These are phyloP conservation scores for Nepenthes alata DNA, from an alignment of 179 eudicot species.

Conservation along the genomic window DNA sequence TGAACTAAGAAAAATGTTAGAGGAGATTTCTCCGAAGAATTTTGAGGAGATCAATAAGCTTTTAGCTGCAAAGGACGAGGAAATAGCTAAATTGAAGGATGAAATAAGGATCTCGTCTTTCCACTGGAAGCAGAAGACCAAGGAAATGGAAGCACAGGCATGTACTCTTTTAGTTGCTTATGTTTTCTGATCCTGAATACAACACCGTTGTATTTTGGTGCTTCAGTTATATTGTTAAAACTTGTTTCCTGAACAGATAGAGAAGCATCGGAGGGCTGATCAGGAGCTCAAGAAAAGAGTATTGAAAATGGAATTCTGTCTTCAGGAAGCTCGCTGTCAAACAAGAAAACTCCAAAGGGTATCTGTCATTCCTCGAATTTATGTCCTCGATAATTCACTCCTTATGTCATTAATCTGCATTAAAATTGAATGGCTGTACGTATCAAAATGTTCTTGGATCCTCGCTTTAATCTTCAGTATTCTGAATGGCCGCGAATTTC, in stretches of 20 bases:
- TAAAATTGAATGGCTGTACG: no score
- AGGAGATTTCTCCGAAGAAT: constrained; percentile 73
- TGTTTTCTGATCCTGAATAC: not conserved
- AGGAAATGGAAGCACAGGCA: constrained; percentile 87
- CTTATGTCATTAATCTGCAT: no score
- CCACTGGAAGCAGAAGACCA: constrained; percentile 77
- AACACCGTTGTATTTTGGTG: not conserved
- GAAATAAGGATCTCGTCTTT: constrained; percentile 70
- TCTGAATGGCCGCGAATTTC: no score
- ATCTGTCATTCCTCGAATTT: constrained; percentile 1
- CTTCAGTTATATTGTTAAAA: not conserved
- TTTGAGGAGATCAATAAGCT: constrained; percentile 60
- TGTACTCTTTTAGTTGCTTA: constrained; percentile 5
- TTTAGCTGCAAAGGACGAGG: constrained; percentile 60
- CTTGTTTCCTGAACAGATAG: constrained; percentile 37
- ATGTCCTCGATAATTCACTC: no score
- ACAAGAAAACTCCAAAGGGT: constrained; percentile 94
- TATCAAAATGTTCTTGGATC: no score
- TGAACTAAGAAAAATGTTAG: constrained; percentile 66
- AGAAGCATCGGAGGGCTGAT: constrained; percentile 69
- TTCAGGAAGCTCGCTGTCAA: constrained; percentile 94
- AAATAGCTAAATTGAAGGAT: constrained; percentile 58
- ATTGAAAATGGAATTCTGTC: constrained; percentile 84
- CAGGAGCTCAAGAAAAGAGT: constrained; percentile 88
- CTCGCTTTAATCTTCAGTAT: no score